phyloP scores from a whole-genome alignment of 2,329 filamentous ascomycete species.

The Fusarium nurragi region DNA sequence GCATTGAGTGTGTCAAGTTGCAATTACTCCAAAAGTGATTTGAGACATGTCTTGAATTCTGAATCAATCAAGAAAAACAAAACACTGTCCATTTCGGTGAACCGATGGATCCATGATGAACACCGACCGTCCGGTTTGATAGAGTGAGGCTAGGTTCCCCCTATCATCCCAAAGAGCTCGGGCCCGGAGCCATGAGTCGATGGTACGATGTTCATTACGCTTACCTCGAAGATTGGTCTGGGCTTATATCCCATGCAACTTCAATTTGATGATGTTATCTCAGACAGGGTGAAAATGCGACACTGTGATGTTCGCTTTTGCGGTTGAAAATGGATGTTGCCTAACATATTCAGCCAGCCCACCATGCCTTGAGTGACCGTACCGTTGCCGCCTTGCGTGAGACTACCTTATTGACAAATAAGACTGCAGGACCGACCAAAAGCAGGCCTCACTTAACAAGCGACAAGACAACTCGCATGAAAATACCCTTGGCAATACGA shows the following conservation, averaged over 20 bases:
- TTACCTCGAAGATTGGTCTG: slow-evolving; percentile 20
- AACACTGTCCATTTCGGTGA: slow-evolving; percentile 19
- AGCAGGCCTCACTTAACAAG: slow-evolving; percentile 19
- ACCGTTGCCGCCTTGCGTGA: slow-evolving; percentile 12
- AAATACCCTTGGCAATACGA: slow-evolving; percentile 1
- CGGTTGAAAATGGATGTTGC: slow-evolving; percentile 17
- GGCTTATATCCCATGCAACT: background rate
- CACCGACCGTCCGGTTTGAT: slow-evolving; percentile 3
- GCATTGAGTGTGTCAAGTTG: background rate
- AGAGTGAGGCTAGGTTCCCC: slow-evolving; percentile 26
- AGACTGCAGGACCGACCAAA: background rate
- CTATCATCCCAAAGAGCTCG: slow-evolving; percentile 27
- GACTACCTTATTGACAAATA: slow-evolving; percentile 14
- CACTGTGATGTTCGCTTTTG: slow-evolving; percentile 14
- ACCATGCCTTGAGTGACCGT: slow-evolving; percentile 4
- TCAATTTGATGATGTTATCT: slow-evolving; percentile 6
- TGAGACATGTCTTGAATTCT: slow-evolving; percentile 11
- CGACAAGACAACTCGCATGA: slow-evolving; percentile 11
- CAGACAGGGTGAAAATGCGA: slow-evolving; percentile 2
- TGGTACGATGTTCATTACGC: slow-evolving; percentile 28
- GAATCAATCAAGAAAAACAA: background rate
- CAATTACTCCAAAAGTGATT: slow-evolving; percentile 4
- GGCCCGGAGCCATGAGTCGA: slow-evolving; percentile 26
- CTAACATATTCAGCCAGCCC: slow-evolving; percentile 33
- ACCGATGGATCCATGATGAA: slow-evolving; percentile 21